These are phyloP conservation scores for Ophioceras dolichostomum DNA, from an alignment of 2,329 filamentous ascomycete genomes.

Conservation along the genomic window DNA sequence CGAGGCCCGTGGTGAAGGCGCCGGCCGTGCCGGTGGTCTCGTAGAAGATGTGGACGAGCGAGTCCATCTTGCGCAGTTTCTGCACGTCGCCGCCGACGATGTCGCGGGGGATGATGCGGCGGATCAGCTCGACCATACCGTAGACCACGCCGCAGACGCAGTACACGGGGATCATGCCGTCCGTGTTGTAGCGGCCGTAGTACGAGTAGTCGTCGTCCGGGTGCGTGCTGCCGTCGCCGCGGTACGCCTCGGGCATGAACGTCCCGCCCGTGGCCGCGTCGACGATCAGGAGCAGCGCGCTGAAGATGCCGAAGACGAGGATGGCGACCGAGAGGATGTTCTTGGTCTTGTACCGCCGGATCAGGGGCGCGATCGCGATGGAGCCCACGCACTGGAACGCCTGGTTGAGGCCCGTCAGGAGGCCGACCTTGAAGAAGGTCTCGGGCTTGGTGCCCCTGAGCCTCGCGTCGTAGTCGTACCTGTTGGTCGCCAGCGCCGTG, in stretches of 20 bases:
- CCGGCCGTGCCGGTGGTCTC: conserved; percentile 33
- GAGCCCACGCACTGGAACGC: conserved; percentile 36
- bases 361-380: conserved; percentile 35
- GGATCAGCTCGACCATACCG: conserved; percentile 39
- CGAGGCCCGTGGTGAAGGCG: conserved; percentile 34
- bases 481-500: conserved; percentile 33
- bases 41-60: conserved; percentile 32
- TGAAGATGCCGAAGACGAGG: conserved; percentile 31
- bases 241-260: conserved; percentile 19
- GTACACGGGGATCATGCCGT: conserved; percentile 36
- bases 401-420: conserved; percentile 35
- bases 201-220: conserved; percentile 25
- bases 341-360: conserved; percentile 32
- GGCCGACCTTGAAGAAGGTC: conserved; percentile 32
- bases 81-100: conserved; percentile 37
- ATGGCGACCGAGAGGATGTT: conserved; percentile 29
- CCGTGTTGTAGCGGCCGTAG: conserved; percentile 33
- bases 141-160: conserved; percentile 26
- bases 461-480: conserved; percentile 31
- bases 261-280: conserved; percentile 34
- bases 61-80: conserved; percentile 34
- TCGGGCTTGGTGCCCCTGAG: conserved; percentile 14
- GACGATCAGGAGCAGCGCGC: conserved; percentile 31
- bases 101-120: conserved; percentile 35
- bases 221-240: conserved; percentile 15